Percentiles rank a stretch among this genome's conserved stretches.
Conservation (phyloP, 352 stramenopile genomes). For the Globisporangium apiculatum region DNA sequence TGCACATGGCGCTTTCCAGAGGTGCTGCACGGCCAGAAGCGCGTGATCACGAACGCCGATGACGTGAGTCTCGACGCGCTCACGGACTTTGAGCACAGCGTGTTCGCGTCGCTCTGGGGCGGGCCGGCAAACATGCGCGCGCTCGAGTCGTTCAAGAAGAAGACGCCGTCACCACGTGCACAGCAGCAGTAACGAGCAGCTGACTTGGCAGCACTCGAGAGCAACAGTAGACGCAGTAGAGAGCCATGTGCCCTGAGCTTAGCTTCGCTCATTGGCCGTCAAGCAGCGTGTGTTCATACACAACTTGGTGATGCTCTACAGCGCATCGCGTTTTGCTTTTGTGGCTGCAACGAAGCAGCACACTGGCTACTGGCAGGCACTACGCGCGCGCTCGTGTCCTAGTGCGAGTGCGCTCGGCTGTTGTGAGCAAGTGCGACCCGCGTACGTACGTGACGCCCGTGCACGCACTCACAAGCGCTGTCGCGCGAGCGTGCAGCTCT, state of each 20-base stretch:
- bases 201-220: neutral
- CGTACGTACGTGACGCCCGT: slow-evolving; percentile 23
- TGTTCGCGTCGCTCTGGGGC: slow-evolving; percentile 70
- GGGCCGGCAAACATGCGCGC: slow-evolving; percentile 69
- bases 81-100: slow-evolving; percentile 48
- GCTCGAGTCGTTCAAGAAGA: slow-evolving; percentile 47
- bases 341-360: too few species aligned
- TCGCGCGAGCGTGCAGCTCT: slow-evolving; percentile 19
- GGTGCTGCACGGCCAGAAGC: slow-evolving; percentile 64
- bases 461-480: slow-evolving; percentile 16
- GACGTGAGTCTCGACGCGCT: slow-evolving; percentile 59
- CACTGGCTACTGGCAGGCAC: neutral
- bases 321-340: too few species aligned
- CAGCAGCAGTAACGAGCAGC: neutral
- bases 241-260: too few species aligned
- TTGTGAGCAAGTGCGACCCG: slow-evolving; percentile 40
- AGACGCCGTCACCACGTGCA: slow-evolving; percentile 6
- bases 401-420: neutral
- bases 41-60: slow-evolving; percentile 61
- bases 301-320: too few species aligned
- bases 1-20: slow-evolving; percentile 19
- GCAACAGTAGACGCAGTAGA: neutral
- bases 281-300: too few species aligned
- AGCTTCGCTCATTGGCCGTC: too few species aligned
- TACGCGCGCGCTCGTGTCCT: neutral